Evolutionary conservation across 2,329 filamentous ascomycete genomes (phyloP).

Genomic region (Exophiala aquamarina): DNA sequence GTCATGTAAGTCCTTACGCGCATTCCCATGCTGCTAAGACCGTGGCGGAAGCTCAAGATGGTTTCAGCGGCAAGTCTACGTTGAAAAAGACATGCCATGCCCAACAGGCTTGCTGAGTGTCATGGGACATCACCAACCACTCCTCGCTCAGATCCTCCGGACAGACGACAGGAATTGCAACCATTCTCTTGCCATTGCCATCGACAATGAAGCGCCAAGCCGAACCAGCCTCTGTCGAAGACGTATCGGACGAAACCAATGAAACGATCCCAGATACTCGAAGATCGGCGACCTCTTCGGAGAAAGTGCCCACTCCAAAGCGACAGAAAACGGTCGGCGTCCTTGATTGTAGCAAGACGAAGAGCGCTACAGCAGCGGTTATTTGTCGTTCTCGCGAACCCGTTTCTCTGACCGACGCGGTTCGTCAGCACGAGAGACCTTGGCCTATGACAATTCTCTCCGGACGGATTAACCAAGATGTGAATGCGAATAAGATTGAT

Average conservation of each 20-base stretch:
- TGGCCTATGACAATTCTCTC: slow-evolving; percentile 9
- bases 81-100: no score
- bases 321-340: slow-evolving; percentile 2
- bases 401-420: slow-evolving; percentile 3
- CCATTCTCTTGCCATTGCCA: no score
- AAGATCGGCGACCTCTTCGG: not conserved
- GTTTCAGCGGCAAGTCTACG: no score
- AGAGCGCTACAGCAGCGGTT: slow-evolving; percentile 7
- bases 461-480: slow-evolving; percentile 2
- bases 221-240: slow-evolving; percentile 9
- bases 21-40: no score
- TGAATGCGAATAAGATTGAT: not conserved
- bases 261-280: slow-evolving; percentile 5
- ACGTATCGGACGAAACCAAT: slow-evolving; percentile 4
- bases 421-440: not conserved
- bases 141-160: no score
- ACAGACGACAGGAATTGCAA: no score
- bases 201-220: slow-evolving; percentile 7
- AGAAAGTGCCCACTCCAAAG: slow-evolving; percentile 2
- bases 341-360: slow-evolving; percentile 9
- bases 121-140: no score
- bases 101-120: no score
- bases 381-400: slow-evolving; percentile 4
- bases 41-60: no score
- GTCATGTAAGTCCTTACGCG: no score